Evolutionary conservation across 495 filamentous ascomycete species (phyloP).

Genomic region (Astrothelium subdiscretum): DNA sequence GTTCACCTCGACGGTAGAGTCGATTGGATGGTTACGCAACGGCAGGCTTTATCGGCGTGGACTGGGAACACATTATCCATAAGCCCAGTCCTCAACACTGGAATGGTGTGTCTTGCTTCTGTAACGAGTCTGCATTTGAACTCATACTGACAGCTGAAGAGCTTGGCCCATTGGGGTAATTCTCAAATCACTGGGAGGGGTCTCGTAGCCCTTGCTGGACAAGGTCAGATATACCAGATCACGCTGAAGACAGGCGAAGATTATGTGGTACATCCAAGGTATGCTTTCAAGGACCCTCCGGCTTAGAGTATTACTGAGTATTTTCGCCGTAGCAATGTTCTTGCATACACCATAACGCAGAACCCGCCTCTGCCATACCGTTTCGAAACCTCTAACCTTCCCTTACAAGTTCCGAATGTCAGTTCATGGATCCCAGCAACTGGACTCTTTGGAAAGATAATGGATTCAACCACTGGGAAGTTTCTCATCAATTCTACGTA

Average conservation of each 20-base stretch:
- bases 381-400: constrained; percentile 62
- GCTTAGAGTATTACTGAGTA: constrained; percentile 5
- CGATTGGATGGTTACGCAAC: constrained; percentile 88
- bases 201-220: constrained; percentile 69
- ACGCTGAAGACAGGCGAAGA: constrained; percentile 67
- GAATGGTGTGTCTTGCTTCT: constrained; percentile 43
- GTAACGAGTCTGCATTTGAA: background rate
- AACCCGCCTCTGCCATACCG: constrained; percentile 70
- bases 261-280: constrained; percentile 75
- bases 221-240: constrained; percentile 78
- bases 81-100: constrained; percentile 59
- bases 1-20: constrained; percentile 85
- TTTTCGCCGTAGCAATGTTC: constrained; percentile 51
- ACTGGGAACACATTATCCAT: constrained; percentile 77
- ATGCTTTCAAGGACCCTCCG: constrained; percentile 7
- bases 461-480: constrained; percentile 59
- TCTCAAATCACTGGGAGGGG: constrained; percentile 78
- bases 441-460: constrained; percentile 60
- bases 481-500: constrained; percentile 47
- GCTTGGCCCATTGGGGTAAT: constrained; percentile 81
- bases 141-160: constrained; percentile 41
- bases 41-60: constrained; percentile 83
- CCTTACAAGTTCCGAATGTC: constrained; percentile 65
- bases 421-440: constrained; percentile 45
- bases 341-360: constrained; percentile 72